A percentile compares a stretch with the other conserved stretches of the same genome.
Evolutionary conservation across 208 protist species (phyloP).

Genomic region (Leishmania amazonensis): DNA sequence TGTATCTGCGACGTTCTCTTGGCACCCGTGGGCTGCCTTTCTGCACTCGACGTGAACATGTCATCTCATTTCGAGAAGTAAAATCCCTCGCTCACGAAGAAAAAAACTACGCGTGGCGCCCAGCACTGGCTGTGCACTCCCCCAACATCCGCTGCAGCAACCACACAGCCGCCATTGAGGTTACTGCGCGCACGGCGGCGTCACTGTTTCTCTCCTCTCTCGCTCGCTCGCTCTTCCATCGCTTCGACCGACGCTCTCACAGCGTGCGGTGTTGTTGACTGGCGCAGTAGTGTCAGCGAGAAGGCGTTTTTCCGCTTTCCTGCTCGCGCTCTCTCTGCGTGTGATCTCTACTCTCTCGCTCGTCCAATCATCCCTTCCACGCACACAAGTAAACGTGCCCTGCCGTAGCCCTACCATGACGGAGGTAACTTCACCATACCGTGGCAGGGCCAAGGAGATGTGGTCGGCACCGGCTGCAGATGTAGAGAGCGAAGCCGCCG

Average conservation of each 20-base stretch:
- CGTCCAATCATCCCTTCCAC: not conserved
- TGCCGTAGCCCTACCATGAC: constrained; percentile 13
- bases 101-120: not conserved
- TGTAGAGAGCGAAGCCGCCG: constrained; percentile 12
- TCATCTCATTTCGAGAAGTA: too few relatives aligned
- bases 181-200: not conserved
- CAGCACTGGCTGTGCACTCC: not conserved
- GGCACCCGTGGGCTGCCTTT: not conserved
- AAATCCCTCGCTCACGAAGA: not conserved
- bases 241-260: not conserved
- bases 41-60: not conserved
- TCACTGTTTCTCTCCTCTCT: not conserved
- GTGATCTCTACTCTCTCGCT: not conserved
- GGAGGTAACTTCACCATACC: constrained; percentile 20
- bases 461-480: not conserved
- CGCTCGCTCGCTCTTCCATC: not conserved
- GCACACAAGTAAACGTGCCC: not conserved
- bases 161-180: not conserved
- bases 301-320: not conserved
- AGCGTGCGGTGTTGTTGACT: not conserved
- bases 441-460: constrained; percentile 2
- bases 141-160: not conserved
- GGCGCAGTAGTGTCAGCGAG: not conserved
- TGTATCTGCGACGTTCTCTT: not conserved
- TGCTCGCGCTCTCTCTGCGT: not conserved